Percentiles rank a stretch among this genome's conserved stretches.
These are phyloP conservation scores for Alternaria solani DNA, from an alignment of 2,329 filamentous ascomycete genomes.

Conservation along the genomic window DNA sequence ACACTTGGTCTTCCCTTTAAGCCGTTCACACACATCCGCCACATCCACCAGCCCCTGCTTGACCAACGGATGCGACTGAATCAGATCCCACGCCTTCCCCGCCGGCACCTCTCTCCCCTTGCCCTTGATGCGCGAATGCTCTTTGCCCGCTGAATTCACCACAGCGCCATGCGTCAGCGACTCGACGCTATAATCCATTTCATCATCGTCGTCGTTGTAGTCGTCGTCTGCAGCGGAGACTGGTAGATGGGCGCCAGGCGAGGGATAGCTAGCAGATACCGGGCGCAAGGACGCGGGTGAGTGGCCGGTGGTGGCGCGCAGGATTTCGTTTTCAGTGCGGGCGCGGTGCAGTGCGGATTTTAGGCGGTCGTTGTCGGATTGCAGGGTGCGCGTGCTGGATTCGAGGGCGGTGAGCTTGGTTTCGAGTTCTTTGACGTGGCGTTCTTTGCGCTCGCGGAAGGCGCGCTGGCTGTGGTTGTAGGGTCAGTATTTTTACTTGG, in stretches of 20 bases:
- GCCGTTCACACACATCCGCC: conserved; percentile 76
- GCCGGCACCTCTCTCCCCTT: conserved; percentile 44
- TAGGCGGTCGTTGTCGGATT: conserved; percentile 85
- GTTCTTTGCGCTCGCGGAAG: conserved; percentile 95
- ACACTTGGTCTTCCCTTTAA: conserved; percentile 79
- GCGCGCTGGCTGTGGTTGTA: conserved; percentile 77
- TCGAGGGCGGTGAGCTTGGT: conserved; percentile 81
- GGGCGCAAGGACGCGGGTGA: conserved; percentile 54
- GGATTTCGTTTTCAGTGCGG: conserved; percentile 89
- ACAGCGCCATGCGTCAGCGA: conserved; percentile 40
- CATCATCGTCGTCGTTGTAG: conserved; percentile 26
- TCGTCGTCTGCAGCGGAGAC: conserved; percentile 21
- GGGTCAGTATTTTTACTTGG: not conserved
- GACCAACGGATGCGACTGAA: conserved; percentile 81
- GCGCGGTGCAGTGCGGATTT: conserved; percentile 84
- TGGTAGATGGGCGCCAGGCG: conserved; percentile 46
- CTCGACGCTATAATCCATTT: conserved; percentile 41
- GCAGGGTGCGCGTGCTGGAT: conserved; percentile 73
- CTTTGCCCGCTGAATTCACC: conserved; percentile 40
- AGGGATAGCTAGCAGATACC: conserved; percentile 50
- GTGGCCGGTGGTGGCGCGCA: conserved; percentile 75
- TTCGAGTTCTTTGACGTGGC: conserved; percentile 92
- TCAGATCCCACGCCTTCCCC: conserved; percentile 81
- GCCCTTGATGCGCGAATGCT: conserved; percentile 33
- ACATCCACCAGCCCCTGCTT: conserved; percentile 82